Base-by-base conservation (phyloP, 2,329 filamentous ascomycete genomes). In the Apiospora rasikravindrae region DNA sequence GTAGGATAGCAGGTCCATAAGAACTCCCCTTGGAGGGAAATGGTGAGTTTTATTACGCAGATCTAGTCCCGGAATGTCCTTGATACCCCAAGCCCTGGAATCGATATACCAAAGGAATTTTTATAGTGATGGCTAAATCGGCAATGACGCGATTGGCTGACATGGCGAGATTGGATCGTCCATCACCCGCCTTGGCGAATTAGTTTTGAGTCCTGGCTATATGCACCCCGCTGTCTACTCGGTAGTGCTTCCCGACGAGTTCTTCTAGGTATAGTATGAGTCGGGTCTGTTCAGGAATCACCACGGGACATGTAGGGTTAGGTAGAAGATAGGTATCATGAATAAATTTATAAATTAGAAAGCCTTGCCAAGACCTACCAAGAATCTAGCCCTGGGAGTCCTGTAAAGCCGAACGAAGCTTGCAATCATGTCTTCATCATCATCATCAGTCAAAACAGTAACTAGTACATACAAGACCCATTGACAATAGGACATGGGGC, bases 111-210 rank as follows among this genome's bases (percentile, higher is more conserved):
- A 29, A 19, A 64, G 16, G 10, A 26, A 24, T 68, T 16, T 19
- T 16, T 47, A 26, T 68, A 40, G 29, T 47, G 26, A 26, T 42
- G 29, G 51, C 26, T 64, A 44, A 69, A 45, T 51, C 47, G 40
- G 61, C 42, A 42, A 10, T 64, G 40, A n/a, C 45, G 42, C 67
- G 49, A 44, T 26, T 64, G 64, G 67, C 29, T 29, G 19, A 13
- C 19, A 49, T 13, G 51, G 19, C 19, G 16, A 24, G 16, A 47
- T 51, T 61, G 37, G 42, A 57, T 40, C 42, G n/a, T 10, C 67
- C 45, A 72, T 66, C 49, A 69, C 26, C 71, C 71, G 71, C 51
- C 71, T 72, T 72, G 71, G 71, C 67, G 33, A 40, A 64, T 64
- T 40, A 64, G 19, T 37, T 64, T 40, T 22, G 11, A 40, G 29